phyloP scores from a whole-genome alignment of 2,329 filamentous ascomycete species.

The Penicillium concentricum region DNA sequence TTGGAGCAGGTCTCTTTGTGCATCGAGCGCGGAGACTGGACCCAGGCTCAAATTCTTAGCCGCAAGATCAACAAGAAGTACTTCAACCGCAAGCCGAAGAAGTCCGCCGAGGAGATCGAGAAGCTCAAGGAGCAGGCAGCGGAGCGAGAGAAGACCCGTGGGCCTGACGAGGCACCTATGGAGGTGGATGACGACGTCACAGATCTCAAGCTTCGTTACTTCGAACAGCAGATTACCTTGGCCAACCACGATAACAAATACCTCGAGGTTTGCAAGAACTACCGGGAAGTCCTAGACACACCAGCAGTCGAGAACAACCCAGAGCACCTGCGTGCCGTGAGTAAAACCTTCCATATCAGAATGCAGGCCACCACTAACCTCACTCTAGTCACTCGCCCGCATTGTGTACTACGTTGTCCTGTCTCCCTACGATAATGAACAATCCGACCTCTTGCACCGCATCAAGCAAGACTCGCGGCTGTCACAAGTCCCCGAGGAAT shows the following conservation, averaged over 20 bases:
- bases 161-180: slow-evolving; percentile 72
- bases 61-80: slow-evolving; percentile 97
- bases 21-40: slow-evolving; percentile 95
- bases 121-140: slow-evolving; percentile 85
- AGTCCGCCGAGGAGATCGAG: slow-evolving; percentile 82
- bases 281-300: slow-evolving; percentile 93
- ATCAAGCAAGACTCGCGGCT: slow-evolving; percentile 84
- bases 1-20: slow-evolving; percentile 90
- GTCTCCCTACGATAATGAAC: slow-evolving; percentile 96
- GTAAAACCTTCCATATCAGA: slow-evolving; percentile 31
- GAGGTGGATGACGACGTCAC: slow-evolving; percentile 86
- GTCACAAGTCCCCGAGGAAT: slow-evolving; percentile 72
- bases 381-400: slow-evolving; percentile 73
- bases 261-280: slow-evolving; percentile 96
- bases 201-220: slow-evolving; percentile 91
- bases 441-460: slow-evolving; percentile 93
- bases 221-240: slow-evolving; percentile 93
- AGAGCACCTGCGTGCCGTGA: slow-evolving; percentile 77
- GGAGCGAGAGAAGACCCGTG: slow-evolving; percentile 71
- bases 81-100: slow-evolving; percentile 85
- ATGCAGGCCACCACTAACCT: slow-evolving; percentile 2
- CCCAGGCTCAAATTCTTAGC: slow-evolving; percentile 86
- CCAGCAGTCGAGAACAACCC: slow-evolving; percentile 91
- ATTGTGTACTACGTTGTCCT: slow-evolving; percentile 98
- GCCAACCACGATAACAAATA: slow-evolving; percentile 98